Percentiles rank a stretch among this genome's conserved stretches.
Conservation (phyloP, 352 stramenopile species). For the Phytophthora fragariae region DNA sequence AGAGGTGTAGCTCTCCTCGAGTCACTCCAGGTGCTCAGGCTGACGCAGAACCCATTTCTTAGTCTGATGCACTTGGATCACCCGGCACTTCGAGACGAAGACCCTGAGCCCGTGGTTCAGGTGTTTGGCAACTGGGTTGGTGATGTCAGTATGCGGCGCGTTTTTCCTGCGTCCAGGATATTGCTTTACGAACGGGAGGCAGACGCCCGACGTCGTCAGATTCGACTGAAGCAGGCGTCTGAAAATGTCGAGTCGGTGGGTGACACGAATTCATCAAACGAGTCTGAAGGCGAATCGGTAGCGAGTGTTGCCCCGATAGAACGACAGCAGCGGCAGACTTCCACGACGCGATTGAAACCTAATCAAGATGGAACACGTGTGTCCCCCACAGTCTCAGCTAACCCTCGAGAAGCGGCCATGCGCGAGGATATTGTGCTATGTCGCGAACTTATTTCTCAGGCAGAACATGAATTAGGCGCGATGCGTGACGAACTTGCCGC, state of each 20-base stretch:
- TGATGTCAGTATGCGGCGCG: conserved; percentile 60
- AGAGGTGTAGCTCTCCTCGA: conserved; percentile 39
- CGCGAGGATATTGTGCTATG: conserved; percentile 57
- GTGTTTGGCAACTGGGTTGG: conserved; percentile 54
- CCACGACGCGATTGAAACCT: conserved; percentile 4
- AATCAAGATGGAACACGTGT: neutral
- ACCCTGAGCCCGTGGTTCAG: conserved; percentile 22
- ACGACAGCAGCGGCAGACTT: neutral
- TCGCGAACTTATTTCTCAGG: conserved; percentile 69
- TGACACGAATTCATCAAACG: neutral
- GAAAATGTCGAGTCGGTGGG: neutral
- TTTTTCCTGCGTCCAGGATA: conserved; percentile 61
- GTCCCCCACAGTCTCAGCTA: neutral
- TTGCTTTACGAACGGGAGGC: conserved; percentile 54
- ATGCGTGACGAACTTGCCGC: conserved; percentile 64
- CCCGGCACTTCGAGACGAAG: conserved; percentile 45
- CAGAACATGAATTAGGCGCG: conserved; percentile 66
- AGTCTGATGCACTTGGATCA: conserved; percentile 67
- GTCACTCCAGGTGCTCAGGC: conserved; percentile 52
- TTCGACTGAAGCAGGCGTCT: conserved; percentile 9
- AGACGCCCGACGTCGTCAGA: conserved; percentile 21
- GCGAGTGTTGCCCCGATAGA: conserved; percentile 13
- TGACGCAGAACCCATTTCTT: conserved; percentile 77
- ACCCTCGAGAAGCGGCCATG: conserved; percentile 40
- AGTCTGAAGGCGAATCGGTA: conserved; percentile 8